phyloP scores from a whole-genome alignment of 2,329 filamentous ascomycete species.

The Zymoseptoria crescenta region DNA sequence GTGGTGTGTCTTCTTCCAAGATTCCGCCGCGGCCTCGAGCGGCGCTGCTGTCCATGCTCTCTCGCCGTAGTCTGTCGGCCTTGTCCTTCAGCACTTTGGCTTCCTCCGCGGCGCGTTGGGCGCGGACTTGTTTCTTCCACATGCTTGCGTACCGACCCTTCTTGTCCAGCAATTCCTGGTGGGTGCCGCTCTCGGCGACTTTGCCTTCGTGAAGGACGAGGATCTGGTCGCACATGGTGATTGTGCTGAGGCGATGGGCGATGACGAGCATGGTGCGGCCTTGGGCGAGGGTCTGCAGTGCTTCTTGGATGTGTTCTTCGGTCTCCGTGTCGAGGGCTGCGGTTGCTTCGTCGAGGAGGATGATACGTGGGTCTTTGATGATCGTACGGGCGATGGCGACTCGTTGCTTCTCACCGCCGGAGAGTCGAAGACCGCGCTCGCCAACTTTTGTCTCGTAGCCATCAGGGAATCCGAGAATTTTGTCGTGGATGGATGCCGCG shows the following conservation, averaged over 20 bases:
- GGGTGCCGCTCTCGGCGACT: slow-evolving; percentile 45
- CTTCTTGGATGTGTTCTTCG: slow-evolving; percentile 85
- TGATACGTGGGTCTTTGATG: slow-evolving; percentile 83
- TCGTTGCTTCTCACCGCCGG: slow-evolving; percentile 86
- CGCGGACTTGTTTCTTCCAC: slow-evolving; percentile 48
- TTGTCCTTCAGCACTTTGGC: slow-evolving; percentile 43
- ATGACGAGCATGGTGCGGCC: slow-evolving; percentile 93
- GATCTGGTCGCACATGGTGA: slow-evolving; percentile 49
- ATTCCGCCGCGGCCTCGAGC: slow-evolving; percentile 15
- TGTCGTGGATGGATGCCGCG: slow-evolving; percentile 86
- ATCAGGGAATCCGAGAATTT: slow-evolving; percentile 81
- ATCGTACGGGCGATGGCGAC: slow-evolving; percentile 91
- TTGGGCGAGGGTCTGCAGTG: slow-evolving; percentile 69
- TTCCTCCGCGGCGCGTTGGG: slow-evolving; percentile 43
- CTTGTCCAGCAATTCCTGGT: slow-evolving; percentile 42
- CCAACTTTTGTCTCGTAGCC: slow-evolving; percentile 85
- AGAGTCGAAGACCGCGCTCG: slow-evolving; percentile 77
- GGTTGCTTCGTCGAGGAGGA: slow-evolving; percentile 88
- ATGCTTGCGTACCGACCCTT: slow-evolving; percentile 42
- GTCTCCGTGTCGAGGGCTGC: slow-evolving; percentile 87
- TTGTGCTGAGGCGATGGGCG: slow-evolving; percentile 59
- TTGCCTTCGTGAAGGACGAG: slow-evolving; percentile 47
- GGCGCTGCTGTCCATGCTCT: slow-evolving; percentile 40
- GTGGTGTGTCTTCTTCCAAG: slow-evolving; percentile 15
- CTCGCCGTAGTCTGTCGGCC: slow-evolving; percentile 41